Evolutionary conservation across 495 filamentous ascomycete species (phyloP).

Genomic region (Xylaria flabelliformis): DNA sequence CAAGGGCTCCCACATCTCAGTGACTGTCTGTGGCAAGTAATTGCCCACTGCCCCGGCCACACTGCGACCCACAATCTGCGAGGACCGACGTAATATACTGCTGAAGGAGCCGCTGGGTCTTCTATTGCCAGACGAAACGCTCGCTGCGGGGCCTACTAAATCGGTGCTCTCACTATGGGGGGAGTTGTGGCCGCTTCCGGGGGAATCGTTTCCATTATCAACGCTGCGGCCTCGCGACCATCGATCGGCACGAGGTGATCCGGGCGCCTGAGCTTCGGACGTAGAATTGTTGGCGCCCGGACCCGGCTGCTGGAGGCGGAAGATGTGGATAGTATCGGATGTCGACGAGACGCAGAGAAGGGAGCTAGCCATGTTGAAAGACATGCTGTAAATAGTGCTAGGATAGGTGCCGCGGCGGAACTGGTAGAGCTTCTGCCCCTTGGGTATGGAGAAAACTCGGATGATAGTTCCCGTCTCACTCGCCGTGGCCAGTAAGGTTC

Average conservation of each 20-base stretch:
- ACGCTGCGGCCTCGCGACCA: constrained; percentile 55
- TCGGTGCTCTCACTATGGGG: constrained; percentile 52
- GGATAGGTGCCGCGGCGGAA: constrained; percentile 95
- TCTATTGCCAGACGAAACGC: constrained; percentile 51
- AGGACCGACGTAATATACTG: constrained; percentile 93
- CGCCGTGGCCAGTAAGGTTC: constrained; percentile 91
- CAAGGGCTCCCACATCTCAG: constrained; percentile 96
- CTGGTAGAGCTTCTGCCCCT: constrained; percentile 89
- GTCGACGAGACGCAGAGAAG: constrained; percentile 94
- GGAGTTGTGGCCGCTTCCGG: constrained; percentile 49
- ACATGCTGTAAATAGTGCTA: constrained; percentile 96
- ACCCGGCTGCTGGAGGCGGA: constrained; percentile 65
- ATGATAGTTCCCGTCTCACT: constrained; percentile 98
- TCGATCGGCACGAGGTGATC: constrained; percentile 51
- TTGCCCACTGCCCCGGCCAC: constrained; percentile 88
- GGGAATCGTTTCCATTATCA: constrained; percentile 56
- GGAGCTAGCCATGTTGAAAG: constrained; percentile 94
- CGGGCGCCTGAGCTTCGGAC: constrained; percentile 37
- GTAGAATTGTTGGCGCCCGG: constrained; percentile 37
- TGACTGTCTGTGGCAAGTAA: constrained; percentile 88
- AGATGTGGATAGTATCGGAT: constrained; percentile 97
- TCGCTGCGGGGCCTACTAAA: constrained; percentile 41
- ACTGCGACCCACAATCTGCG: constrained; percentile 89
- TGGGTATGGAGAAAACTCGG: constrained; percentile 88
- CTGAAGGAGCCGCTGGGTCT: constrained; percentile 74